Conservation (phyloP, 768 basidiomycete species). For the Boletus reticulatus region DNA sequence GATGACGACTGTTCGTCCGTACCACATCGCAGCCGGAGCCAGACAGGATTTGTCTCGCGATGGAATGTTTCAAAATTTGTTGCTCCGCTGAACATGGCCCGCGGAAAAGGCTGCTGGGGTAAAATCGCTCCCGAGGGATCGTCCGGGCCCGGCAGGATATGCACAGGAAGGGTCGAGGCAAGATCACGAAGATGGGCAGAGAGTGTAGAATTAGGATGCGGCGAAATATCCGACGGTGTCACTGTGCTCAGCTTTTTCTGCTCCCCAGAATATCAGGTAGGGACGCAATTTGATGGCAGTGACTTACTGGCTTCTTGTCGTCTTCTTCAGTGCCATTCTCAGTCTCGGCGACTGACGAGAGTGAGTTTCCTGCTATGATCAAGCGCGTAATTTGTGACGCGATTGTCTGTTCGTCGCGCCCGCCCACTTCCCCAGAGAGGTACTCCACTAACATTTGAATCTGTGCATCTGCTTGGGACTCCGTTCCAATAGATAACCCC, state of each 20-base stretch:
- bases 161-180: conserved; percentile 74
- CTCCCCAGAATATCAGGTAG: conserved; percentile 14
- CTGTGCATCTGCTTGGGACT: conserved; percentile 62
- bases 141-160: conserved; percentile 81
- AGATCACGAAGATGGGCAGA: conserved; percentile 74
- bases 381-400: conserved; percentile 78
- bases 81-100: conserved; percentile 78
- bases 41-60: conserved; percentile 88
- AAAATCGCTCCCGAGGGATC: conserved; percentile 89
- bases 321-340: conserved; percentile 37
- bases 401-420: conserved; percentile 56
- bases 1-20: conserved; percentile 26
- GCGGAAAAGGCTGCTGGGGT: conserved; percentile 92
- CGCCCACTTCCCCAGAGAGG: conserved; percentile 81
- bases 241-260: conserved; percentile 69
- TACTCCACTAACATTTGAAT: conserved; percentile 90
- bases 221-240: conserved; percentile 53
- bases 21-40: conserved; percentile 62
- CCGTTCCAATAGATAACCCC: conserved; percentile 76
- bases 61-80: conserved; percentile 60
- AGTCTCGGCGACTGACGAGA: conserved; percentile 47
- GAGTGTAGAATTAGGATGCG: conserved; percentile 71
- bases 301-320: conserved; percentile 58
- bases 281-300: background rate
- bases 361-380: conserved; percentile 87